A percentile compares a stretch with the other conserved stretches of the same genome.
These are phyloP conservation scores for Fusarium drepaniforme DNA, from an alignment of 2,329 filamentous ascomycete genomes.

Conservation along the genomic window DNA sequence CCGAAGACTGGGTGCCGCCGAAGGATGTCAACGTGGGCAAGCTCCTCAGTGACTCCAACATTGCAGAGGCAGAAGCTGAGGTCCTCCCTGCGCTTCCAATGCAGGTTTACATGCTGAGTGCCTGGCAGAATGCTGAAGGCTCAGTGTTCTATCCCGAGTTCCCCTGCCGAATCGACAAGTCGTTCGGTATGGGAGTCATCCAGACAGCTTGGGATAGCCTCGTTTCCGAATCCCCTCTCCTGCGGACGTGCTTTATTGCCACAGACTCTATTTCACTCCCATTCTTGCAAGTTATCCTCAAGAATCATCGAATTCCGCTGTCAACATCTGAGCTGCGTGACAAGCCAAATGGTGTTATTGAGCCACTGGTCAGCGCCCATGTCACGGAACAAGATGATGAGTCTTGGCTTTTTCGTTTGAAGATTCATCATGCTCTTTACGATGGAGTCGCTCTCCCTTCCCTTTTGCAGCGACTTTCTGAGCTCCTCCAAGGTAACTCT, in stretches of 20 bases:
- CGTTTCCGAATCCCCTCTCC: slow-evolving; percentile 67
- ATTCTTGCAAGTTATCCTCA: slow-evolving; percentile 73
- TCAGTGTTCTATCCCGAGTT: slow-evolving; percentile 82
- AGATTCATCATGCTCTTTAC: slow-evolving; percentile 89
- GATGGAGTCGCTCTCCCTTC: slow-evolving; percentile 83
- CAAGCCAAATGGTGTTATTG: not conserved
- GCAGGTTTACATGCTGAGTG: slow-evolving; percentile 83
- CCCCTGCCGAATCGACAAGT: slow-evolving; percentile 63
- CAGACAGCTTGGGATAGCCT: slow-evolving; percentile 72
- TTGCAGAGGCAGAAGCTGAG: slow-evolving; percentile 63
- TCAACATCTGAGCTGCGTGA: not conserved
- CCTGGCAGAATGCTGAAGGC: slow-evolving; percentile 78
- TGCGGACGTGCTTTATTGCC: slow-evolving; percentile 76
- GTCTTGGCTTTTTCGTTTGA: slow-evolving; percentile 59
- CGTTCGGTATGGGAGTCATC: slow-evolving; percentile 56
- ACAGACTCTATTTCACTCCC: slow-evolving; percentile 61
- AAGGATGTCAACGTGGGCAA: slow-evolving; percentile 51
- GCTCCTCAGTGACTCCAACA: slow-evolving; percentile 54
- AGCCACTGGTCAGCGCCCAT: slow-evolving; percentile 28
- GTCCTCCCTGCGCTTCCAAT: slow-evolving; percentile 80
- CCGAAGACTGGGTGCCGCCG: slow-evolving; percentile 47
- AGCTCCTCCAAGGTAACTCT: slow-evolving; percentile 12
- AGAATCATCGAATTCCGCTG: slow-evolving; percentile 23
- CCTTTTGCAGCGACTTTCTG: slow-evolving; percentile 61
- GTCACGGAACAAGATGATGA: slow-evolving; percentile 19